These are phyloP conservation scores for Pichia thaimueangensis DNA, from an alignment of 805 yeast species.

Conservation along the genomic window DNA sequence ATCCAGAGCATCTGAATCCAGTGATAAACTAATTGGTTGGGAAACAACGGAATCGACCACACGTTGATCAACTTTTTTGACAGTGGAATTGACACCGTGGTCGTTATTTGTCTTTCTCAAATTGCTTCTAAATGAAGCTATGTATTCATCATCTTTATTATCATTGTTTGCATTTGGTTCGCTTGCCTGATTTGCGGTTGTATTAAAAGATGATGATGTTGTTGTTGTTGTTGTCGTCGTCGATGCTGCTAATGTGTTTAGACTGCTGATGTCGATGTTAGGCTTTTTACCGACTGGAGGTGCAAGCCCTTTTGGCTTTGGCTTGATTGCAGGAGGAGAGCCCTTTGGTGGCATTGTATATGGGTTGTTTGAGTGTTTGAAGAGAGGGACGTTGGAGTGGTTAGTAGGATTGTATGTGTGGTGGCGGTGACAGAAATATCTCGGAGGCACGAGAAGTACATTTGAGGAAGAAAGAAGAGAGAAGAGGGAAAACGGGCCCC, in stretches of 20 bases:
- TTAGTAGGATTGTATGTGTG: no score
- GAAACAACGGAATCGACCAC: conserved; percentile 4
- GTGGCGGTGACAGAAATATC: no score
- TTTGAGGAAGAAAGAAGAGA: no score
- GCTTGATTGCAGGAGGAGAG: conserved; percentile 28
- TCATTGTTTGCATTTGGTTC: no score
- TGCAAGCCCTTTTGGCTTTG: conserved; percentile 28
- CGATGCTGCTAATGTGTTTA: no score
- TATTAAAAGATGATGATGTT: no score
- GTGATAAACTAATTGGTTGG: conserved; percentile 7
- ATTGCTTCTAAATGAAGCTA: conserved; percentile 13
- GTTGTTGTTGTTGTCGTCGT: background rate
- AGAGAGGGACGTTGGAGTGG: no score
- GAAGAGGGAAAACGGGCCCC: no score
- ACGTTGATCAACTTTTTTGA: background rate
- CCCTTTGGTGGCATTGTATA: conserved; percentile 14
- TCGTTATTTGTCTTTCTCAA: conserved; percentile 14
- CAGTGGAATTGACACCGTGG: background rate
- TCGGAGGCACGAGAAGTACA: no score
- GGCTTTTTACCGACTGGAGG: conserved; percentile 26
- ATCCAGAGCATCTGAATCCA: conserved; percentile 4
- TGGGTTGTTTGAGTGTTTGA: no score
- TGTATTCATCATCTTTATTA: conserved; percentile 6
- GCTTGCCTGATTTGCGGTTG: no score
- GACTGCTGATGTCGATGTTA: background rate